Conservation (phyloP, 352 stramenopile genomes). For the Globisporangium spiculum region DNA sequence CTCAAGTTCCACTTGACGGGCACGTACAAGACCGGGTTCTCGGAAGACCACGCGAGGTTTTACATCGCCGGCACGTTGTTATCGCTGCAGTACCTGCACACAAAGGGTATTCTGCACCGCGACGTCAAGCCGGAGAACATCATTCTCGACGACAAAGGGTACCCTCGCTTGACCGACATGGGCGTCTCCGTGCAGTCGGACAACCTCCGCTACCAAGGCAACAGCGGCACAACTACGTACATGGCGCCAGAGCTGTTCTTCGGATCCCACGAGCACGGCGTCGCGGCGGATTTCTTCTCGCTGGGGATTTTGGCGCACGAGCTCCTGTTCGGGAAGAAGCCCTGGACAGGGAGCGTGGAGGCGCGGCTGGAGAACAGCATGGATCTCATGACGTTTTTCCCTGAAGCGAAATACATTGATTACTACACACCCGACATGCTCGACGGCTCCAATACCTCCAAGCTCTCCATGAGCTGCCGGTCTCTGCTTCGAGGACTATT, state of each 20-base stretch:
- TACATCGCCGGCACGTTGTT: slow-evolving; percentile 59
- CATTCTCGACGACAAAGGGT: slow-evolving; percentile 76
- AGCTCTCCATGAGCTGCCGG: slow-evolving; percentile 28
- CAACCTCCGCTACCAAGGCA: slow-evolving; percentile 40
- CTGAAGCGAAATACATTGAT: slow-evolving; percentile 23
- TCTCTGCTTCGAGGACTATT: slow-evolving; percentile 49
- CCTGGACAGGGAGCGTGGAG: slow-evolving; percentile 36
- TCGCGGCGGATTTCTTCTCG: slow-evolving; percentile 60
- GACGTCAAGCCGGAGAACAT: slow-evolving; percentile 88
- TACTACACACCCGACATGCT: slow-evolving; percentile 62
- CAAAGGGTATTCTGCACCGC: slow-evolving; percentile 63
- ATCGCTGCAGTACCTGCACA: slow-evolving; percentile 69
- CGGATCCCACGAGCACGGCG: slow-evolving; percentile 48
- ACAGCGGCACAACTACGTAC: slow-evolving; percentile 64
- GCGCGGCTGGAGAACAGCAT: slow-evolving; percentile 33
- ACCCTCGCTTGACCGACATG: slow-evolving; percentile 69
- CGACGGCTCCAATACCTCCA: slow-evolving; percentile 21
- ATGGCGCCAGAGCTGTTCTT: slow-evolving; percentile 74
- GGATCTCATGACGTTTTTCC: slow-evolving; percentile 25
- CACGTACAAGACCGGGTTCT: slow-evolving; percentile 52
- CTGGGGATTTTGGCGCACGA: slow-evolving; percentile 59
- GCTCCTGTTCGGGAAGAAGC: slow-evolving; percentile 41
- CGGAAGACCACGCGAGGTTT: slow-evolving; percentile 45
- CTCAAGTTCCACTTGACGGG: slow-evolving; percentile 65
- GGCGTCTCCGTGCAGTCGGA: slow-evolving; percentile 61